A percentile compares a stretch with the other conserved stretches of the same genome.
These are phyloP conservation scores for Rhodotorula sp. DNA, from an alignment of 1,284 basidiomycete species.

Conservation along the genomic window DNA sequence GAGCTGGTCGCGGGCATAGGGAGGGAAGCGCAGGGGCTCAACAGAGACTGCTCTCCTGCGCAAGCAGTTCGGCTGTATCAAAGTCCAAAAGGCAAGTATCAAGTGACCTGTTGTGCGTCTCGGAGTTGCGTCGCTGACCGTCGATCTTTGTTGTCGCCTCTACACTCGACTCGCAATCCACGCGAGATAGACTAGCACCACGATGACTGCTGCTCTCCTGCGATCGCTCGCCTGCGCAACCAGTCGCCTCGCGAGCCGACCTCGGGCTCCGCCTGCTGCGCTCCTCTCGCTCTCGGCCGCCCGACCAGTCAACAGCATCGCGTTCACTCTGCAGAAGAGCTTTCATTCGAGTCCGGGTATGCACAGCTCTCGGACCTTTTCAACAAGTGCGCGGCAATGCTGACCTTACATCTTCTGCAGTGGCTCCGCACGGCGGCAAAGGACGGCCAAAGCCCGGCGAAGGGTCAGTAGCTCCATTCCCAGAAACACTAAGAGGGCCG, in stretches of 20 bases:
- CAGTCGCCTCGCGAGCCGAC: not conserved
- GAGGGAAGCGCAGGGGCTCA: not conserved
- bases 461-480: slow-evolving; percentile 56
- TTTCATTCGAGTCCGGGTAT: slow-evolving; percentile 14
- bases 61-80: too few species aligned
- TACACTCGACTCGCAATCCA: too few species aligned
- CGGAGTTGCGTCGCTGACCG: too few species aligned
- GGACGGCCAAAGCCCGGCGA: slow-evolving; percentile 60
- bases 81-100: too few species aligned
- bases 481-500: not conserved
- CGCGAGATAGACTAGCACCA: not conserved
- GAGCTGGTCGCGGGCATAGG: not conserved
- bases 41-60: not conserved
- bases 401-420: slow-evolving; percentile 29
- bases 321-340: too few species aligned
- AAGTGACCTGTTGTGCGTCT: too few species aligned
- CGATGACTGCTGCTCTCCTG: slow-evolving; percentile 8
- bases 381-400: too few species aligned
- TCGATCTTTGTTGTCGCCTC: too few species aligned
- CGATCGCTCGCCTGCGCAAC: not conserved
- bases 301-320: not conserved
- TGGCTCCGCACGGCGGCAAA: slow-evolving; percentile 54
- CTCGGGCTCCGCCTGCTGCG: not conserved
- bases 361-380: not conserved
- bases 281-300: not conserved